Evolutionary conservation across 2,329 filamentous ascomycete genomes (phyloP).

Genomic region (Onygenales sp.): DNA sequence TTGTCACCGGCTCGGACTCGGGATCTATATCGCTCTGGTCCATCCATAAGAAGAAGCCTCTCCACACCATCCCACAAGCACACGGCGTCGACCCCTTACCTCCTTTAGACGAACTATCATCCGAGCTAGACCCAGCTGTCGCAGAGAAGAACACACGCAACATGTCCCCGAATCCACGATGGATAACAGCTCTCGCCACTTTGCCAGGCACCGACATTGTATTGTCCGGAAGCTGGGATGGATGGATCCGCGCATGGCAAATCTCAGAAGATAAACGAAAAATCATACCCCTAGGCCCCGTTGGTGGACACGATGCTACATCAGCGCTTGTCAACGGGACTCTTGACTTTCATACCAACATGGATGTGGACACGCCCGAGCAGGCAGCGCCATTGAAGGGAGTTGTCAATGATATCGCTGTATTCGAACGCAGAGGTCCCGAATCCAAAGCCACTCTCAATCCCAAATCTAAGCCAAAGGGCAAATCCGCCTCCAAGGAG

Average conservation of each 20-base stretch:
- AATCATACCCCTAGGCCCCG: constrained; percentile 61
- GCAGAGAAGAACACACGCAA: constrained; percentile 33
- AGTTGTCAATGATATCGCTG: constrained; percentile 76
- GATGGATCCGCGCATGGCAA: constrained; percentile 74
- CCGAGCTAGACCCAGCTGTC: constrained; percentile 56
- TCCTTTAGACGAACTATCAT: constrained; percentile 58
- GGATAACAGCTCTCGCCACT: constrained; percentile 79
- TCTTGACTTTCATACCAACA: constrained; percentile 14
- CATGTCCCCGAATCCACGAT: constrained; percentile 59
- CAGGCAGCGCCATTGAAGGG: constrained; percentile 49
- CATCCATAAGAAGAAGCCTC: constrained; percentile 85
- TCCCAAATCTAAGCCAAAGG: constrained; percentile 15
- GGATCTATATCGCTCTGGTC: constrained; percentile 82
- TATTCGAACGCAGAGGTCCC: constrained; percentile 64
- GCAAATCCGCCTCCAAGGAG: constrained; percentile 8
- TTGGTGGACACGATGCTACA: constrained; percentile 36
- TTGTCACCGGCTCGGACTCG: constrained; percentile 90
- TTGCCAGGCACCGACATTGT: constrained; percentile 87
- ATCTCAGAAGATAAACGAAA: constrained; percentile 73
- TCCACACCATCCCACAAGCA: constrained; percentile 68
- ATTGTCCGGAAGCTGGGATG: constrained; percentile 90
- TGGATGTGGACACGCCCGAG: constrained; percentile 14
- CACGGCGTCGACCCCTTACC: constrained; percentile 75
- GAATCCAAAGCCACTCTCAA: constrained; percentile 18
- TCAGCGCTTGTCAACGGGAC: constrained; percentile 15